Evolutionary conservation across 2,329 filamentous ascomycete genomes (phyloP), one percentile per base, ranked within the genome.

Genomic region (Fusarium protoensiforme): DNA sequence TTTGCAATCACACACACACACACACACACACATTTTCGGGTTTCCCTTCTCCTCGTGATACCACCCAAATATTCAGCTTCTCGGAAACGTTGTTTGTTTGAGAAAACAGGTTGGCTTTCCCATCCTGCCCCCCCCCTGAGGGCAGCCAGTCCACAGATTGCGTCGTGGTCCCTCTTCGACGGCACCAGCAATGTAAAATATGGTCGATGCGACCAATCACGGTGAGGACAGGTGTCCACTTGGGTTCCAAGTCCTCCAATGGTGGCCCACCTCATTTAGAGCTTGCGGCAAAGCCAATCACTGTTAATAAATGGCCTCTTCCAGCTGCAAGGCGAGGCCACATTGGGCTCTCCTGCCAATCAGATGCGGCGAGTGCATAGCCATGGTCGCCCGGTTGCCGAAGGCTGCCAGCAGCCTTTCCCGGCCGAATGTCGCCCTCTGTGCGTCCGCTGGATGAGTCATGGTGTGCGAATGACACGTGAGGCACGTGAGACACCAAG

Each of bases 251-350:
- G 10, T 13, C 16, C 7, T 27, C 75, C 75, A 77, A 77, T 77
- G 59, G 73, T 4, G 7, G 5, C 20, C 20, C n/a, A 54, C 27
- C 59, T 68, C 59, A 67, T 64, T 67, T 66, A 68, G 58, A 72
- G 63, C 41, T 63, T 68, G 56, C 70, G 24, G 31, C 18, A 62
- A 57, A 39, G 43, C 75, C 75, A 77, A 75, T 77, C 73, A 76
- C 46, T 73, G 59, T 73, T 59, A 70, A 58, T 73, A 20, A 59
- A 73, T 57, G 41, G 31, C 54, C 58, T 36, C 36, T 22, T 48
- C 24, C 51, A 59, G 58, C 24, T 39, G 22, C 13, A 65, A 62
- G 61, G 56, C 58, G 8, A 68, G 71, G 51, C 68, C 64, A 46
- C 59, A 56, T 20, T 27, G 54, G 57, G 18, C 29, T 38, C 43